A percentile compares a stretch with the other conserved stretches of the same genome.
phyloP scores from a whole-genome alignment of 208 protist species.

The Phytomonas sp. region DNA sequence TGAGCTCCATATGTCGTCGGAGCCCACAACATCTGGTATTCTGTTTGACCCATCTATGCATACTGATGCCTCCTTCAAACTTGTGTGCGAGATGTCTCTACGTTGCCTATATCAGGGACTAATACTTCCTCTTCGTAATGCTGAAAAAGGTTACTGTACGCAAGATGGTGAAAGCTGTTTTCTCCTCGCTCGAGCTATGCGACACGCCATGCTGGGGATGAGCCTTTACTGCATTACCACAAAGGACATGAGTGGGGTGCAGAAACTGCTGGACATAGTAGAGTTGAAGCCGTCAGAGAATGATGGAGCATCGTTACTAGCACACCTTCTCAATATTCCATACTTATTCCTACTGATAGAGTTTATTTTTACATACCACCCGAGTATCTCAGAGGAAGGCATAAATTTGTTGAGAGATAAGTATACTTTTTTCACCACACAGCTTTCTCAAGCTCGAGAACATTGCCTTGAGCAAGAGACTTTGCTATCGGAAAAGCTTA shows the following conservation, averaged over 20 bases:
- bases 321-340: conserved; percentile 25
- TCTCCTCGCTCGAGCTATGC: conserved; percentile 18
- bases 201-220: conserved; percentile 27
- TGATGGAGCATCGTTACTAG: neutral
- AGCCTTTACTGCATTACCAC: conserved; percentile 32
- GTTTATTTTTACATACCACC: conserved; percentile 34
- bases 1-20: conserved; percentile 51
- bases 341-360: conserved; percentile 57
- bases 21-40: conserved; percentile 19
- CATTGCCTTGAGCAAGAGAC: conserved; percentile 20
- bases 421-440: neutral
- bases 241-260: conserved; percentile 20
- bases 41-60: conserved; percentile 12
- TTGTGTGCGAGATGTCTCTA: neutral
- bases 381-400: neutral
- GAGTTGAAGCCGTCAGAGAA: neutral
- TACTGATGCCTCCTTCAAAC: neutral
- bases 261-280: conserved; percentile 11
- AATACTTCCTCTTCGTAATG: neutral
- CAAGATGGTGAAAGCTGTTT: conserved; percentile 19
- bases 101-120: neutral
- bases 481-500: conserved; percentile 6
- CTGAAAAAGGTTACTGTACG: neutral
- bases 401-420: neutral
- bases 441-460: conserved; percentile 11